Evolutionary conservation across 768 basidiomycete genomes (phyloP), one percentile per base, ranked within the genome.

Genomic region (Auricularia auricula-judae): DNA sequence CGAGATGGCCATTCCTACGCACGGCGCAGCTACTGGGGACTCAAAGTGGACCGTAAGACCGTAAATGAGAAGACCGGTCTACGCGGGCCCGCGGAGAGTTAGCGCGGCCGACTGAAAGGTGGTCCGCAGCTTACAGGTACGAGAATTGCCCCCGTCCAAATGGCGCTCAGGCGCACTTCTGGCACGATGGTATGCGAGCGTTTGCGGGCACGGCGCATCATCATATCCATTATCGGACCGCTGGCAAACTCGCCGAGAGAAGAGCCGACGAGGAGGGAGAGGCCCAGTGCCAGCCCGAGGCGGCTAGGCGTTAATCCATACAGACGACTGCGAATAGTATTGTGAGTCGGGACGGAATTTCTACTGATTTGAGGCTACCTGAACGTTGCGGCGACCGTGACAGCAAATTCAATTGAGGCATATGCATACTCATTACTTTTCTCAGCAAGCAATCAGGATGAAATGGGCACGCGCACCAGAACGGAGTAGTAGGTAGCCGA

Each of bases 361-460:
- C 11, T 5, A 21, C 5, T 51, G 47, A 51, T 29, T 29, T 29
- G 21, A 21, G 47, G 11, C 5, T 18, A 51, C 47, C 47, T 51
- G 47, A 51, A 51, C 47, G 47, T 51, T 18, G 47, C 47, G 3
- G 77, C 76, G 58, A 78, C 51, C 5, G 73, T 78, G 63, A 78
- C 67, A 10, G 76, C 76, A 36, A 77, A 77, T 63, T 78, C 77
- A 14, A 78, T 78, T 8, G 76, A 76, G 0, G 76, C 76, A 61
- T 75, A 76, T 2, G 77, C 77, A 65, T 77, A 78, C 1, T 72
- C 4, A 23, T 4, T 4, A 18, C 14, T 18, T 8, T 51, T 51
- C 5, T 10, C 8, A 51, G 21, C 18, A 51, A 51, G 5, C 10
- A 21, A 18, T 5, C 14, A 51, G 21, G 5, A 51, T 51, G 29